Evolutionary conservation across 2,329 filamentous ascomycete genomes (phyloP).

Genomic region (Periglandula ipomoeae): DNA sequence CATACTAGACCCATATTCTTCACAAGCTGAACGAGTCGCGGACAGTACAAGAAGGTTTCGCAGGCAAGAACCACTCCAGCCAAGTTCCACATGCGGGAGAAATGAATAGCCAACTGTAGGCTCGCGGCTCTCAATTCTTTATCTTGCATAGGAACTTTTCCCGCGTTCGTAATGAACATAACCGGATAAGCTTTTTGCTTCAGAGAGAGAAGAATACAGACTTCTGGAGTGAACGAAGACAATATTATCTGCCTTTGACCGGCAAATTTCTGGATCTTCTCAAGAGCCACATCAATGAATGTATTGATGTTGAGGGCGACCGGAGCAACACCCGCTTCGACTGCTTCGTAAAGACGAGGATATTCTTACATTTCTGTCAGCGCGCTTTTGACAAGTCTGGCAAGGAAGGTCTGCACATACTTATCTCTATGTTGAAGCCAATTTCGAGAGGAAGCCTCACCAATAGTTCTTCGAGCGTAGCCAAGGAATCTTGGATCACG

Average conservation of each 20-base stretch:
- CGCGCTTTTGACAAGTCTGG: neutral
- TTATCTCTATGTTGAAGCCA: conserved; percentile 32
- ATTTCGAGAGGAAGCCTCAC: conserved; percentile 22
- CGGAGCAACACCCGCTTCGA: conserved; percentile 22
- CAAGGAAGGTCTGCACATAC: conserved; percentile 15
- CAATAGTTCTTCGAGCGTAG: conserved; percentile 29
- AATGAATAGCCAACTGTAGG: conserved; percentile 26
- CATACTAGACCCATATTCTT: conserved; percentile 23
- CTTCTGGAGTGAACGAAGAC: conserved; percentile 27
- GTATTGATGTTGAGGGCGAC: conserved; percentile 28
- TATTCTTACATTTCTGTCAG: conserved; percentile 22
- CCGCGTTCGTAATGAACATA: conserved; percentile 24
- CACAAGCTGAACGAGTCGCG: conserved; percentile 24
- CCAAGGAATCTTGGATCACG: conserved; percentile 27
- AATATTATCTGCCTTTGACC: conserved; percentile 22
- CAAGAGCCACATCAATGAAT: conserved; percentile 28
- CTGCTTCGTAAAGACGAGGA: conserved; percentile 27
- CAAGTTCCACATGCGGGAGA: conserved; percentile 27
- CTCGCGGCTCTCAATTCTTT: conserved; percentile 25
- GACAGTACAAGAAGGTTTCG: conserved; percentile 26
- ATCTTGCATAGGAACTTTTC: conserved; percentile 19
- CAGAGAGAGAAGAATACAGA: conserved; percentile 23
- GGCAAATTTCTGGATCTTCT: conserved; percentile 17
- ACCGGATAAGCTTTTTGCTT: conserved; percentile 25
- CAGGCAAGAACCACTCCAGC: conserved; percentile 26